A percentile compares a stretch with the other conserved stretches of the same genome.
These are phyloP conservation scores for Nidularia pulvinata DNA, from an alignment of 768 basidiomycete species.

Conservation along the genomic window DNA sequence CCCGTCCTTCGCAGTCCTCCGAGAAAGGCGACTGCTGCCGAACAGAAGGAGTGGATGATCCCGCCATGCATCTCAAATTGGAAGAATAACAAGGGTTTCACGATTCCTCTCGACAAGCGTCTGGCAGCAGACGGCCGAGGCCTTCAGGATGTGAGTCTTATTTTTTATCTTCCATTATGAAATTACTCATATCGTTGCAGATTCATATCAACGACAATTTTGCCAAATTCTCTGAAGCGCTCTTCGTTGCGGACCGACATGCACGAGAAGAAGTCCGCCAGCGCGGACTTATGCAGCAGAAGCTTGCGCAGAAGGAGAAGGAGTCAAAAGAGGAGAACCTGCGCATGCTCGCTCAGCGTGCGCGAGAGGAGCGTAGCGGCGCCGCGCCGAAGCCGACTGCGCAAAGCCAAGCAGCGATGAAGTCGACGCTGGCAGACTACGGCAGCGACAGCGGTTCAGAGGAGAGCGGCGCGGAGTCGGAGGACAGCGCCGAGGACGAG, in stretches of 20 bases:
- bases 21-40: constrained; percentile 92
- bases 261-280: constrained; percentile 98
- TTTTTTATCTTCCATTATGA: constrained; percentile 1
- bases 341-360: constrained; percentile 91
- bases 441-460: constrained; percentile 70
- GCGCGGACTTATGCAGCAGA: constrained; percentile 96
- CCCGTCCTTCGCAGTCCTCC: constrained; percentile 96
- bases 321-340: constrained; percentile 96
- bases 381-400: constrained; percentile 67
- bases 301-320: constrained; percentile 98
- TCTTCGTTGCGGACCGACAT: constrained; percentile 95
- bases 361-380: constrained; percentile 91
- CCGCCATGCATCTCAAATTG: constrained; percentile 99
- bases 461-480: constrained; percentile 46
- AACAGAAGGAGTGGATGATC: constrained; percentile 99
- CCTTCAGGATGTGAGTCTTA: constrained; percentile 84
- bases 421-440: constrained; percentile 81
- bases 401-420: constrained; percentile 69
- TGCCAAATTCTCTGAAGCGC: constrained; percentile 96
- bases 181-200: constrained; percentile 31
- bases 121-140: constrained; percentile 98
- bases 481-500: constrained; percentile 71
- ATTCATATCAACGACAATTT: constrained; percentile 99
- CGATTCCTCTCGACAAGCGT: constrained; percentile 97
- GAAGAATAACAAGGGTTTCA: constrained; percentile 99